Evolutionary conservation across 1,284 basidiomycete genomes (phyloP), one percentile per base, ranked within the genome.

Genomic region (Amylostereum chailletii): DNA sequence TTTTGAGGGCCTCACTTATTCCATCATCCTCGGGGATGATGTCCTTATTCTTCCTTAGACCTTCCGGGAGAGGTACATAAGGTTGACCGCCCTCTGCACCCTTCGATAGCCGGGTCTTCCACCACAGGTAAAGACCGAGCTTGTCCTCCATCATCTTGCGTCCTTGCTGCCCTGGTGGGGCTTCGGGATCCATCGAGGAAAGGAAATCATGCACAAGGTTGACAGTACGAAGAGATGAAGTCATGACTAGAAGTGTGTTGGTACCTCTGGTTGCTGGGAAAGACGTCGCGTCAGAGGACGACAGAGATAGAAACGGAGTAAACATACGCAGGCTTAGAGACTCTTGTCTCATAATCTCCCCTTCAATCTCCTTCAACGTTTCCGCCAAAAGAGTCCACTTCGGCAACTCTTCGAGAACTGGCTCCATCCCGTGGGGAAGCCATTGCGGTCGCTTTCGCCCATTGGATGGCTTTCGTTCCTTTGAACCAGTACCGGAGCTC

Each of bases 351-450:
- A 87, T 71, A 46, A 94, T 89, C 57, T 94, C 90, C 53, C 86
- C 84, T 65, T 99, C 96, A 4, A 94, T 88, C 69, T 99, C 96
- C 54, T 92, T 78, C 45, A 99, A 64, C 0, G 96, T 79, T 9
- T 94, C 90, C 0, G 83, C 79, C 3, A 99, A 70, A 3, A 97
- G 66, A 47, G 76, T 77, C 95, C 96, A 99, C 62, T 99, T 99
- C 0, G 95, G 95, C 38, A 90, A 77, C 62, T 97, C 94, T 64
- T 99, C 95, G 19, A 99, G 72, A 0, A 94, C 80, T 0, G 91
- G 89, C 39, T 91, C 83, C 61, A 96, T 85, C 0, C 82, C 86
- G 6, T 81, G 74, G 0, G 92, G 89, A 7, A 94, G 59, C 83
- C 91, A 90, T 34, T 57, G 65, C 32, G 62, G 59, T n/a, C 62